Evolutionary conservation across 306 rosid genomes (phyloP).

Genomic region (Malus asiatica): DNA sequence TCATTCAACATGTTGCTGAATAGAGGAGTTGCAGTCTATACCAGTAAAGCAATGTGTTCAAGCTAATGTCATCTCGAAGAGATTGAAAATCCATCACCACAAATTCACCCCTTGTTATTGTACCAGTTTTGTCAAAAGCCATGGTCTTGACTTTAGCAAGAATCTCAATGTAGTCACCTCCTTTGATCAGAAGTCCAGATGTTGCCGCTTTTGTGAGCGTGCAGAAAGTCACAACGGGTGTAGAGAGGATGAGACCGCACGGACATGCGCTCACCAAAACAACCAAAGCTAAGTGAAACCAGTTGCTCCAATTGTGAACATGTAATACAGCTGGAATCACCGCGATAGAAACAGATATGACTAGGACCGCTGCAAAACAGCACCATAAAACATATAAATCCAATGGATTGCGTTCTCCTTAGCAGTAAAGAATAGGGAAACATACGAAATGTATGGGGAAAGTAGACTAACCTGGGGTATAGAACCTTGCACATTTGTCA

Average conservation of each 20-base stretch:
- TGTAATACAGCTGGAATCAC: constrained; percentile 50
- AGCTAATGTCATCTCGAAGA: constrained; percentile 53
- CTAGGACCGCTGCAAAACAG: constrained; percentile 53
- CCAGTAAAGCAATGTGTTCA: constrained; percentile 68
- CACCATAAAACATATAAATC: not conserved
- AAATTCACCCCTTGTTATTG: constrained; percentile 88
- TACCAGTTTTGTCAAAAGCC: constrained; percentile 96
- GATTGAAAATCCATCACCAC: constrained; percentile 53
- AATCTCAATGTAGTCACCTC: constrained; percentile 76
- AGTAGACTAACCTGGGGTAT: constrained; percentile 73
- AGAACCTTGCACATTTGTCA: constrained; percentile 74
- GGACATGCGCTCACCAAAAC: constrained; percentile 94
- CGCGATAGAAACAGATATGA: constrained; percentile 45
- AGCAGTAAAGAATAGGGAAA: not conserved
- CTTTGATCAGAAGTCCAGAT: constrained; percentile 86
- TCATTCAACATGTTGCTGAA: not conserved
- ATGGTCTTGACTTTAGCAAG: constrained; percentile 62
- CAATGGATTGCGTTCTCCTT: not conserved
- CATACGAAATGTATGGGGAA: not conserved
- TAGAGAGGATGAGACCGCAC: constrained; percentile 84
- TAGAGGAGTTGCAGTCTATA: constrained; percentile 16
- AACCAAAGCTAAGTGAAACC: constrained; percentile 87
- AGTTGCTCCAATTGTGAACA: constrained; percentile 36
- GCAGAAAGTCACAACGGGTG: constrained; percentile 94
- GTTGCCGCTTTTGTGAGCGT: constrained; percentile 89